Conservation (phyloP, 2,329 filamentous ascomycete genomes). For the Trichophyton schoenleinii region DNA sequence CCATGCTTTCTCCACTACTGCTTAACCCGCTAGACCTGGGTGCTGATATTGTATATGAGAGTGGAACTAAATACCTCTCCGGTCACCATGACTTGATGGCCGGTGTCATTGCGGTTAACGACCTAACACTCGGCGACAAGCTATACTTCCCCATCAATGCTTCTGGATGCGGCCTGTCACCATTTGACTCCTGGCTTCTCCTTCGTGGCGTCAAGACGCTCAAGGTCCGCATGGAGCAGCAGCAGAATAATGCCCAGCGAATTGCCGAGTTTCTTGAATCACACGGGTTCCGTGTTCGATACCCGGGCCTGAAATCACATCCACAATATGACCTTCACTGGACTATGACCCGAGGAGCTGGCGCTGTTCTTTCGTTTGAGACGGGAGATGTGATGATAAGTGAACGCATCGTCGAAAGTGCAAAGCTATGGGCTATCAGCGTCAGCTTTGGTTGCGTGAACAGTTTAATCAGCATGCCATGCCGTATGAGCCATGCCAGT, state of each 20-base stretch:
- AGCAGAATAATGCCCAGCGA: slow-evolving; percentile 78
- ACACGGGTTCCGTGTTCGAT: slow-evolving; percentile 87
- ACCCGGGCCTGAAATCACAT: slow-evolving; percentile 85
- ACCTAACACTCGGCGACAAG: slow-evolving; percentile 66
- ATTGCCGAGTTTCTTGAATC: slow-evolving; percentile 87
- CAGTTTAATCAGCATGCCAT: slow-evolving; percentile 97
- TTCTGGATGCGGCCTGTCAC: slow-evolving; percentile 83
- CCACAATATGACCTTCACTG: slow-evolving; percentile 94
- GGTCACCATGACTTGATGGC: slow-evolving; percentile 99
- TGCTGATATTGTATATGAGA: slow-evolving; percentile 94
- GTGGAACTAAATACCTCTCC: slow-evolving; percentile 92
- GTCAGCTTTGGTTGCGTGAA: slow-evolving; percentile 98
- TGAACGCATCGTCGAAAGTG: slow-evolving; percentile 87
- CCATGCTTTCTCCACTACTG: slow-evolving; percentile 93
- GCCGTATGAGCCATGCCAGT: slow-evolving; percentile 97
- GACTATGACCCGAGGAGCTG: slow-evolving; percentile 87
- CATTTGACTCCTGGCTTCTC: slow-evolving; percentile 91
- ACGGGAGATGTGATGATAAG: slow-evolving; percentile 74
- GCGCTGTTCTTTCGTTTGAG: slow-evolving; percentile 90
- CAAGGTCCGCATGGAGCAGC: slow-evolving; percentile 96
- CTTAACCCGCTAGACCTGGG: slow-evolving; percentile 88
- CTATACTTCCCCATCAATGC: slow-evolving; percentile 97
- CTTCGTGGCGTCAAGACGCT: slow-evolving; percentile 94
- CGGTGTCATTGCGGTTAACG: slow-evolving; percentile 86
- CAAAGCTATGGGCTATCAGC: slow-evolving; percentile 84